These are phyloP conservation scores for Lactifluus hygrophoroides DNA, from an alignment of 768 basidiomycete species.

Conservation along the genomic window DNA sequence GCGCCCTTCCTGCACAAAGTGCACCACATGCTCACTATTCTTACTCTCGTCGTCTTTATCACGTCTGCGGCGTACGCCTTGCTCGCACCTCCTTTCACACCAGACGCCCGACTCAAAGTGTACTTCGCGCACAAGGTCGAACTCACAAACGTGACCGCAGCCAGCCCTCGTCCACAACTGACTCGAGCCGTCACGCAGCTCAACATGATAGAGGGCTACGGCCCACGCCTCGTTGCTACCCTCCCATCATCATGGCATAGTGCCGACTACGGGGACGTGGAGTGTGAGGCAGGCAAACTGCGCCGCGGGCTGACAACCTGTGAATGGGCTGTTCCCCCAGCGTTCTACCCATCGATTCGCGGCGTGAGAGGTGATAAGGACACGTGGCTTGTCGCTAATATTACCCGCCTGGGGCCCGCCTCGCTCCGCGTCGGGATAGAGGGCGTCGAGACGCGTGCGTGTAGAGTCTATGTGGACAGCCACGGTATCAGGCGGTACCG, in stretches of 20 bases:
- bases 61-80: conserved; percentile 34
- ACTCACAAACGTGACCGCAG: conserved; percentile 24
- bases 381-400: conserved; percentile 38
- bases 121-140: conserved; percentile 60
- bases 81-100: conserved; percentile 52
- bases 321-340: conserved; percentile 35
- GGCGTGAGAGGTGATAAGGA: conserved; percentile 4
- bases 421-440: conserved; percentile 42
- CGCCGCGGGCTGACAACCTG: conserved; percentile 39
- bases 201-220: conserved; percentile 36
- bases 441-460: conserved; percentile 56
- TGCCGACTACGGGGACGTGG: conserved; percentile 29
- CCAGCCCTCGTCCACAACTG: conserved; percentile 10
- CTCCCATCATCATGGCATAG: conserved; percentile 42
- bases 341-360: conserved; percentile 34
- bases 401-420: conserved; percentile 34
- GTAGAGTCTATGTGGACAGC: conserved; percentile 50
- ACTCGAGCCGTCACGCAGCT: conserved; percentile 37
- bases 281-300: conserved; percentile 21
- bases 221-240: conserved; percentile 36
- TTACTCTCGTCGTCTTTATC: conserved; percentile 34
- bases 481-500: conserved; percentile 15
- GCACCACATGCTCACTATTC: conserved; percentile 31
- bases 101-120: conserved; percentile 53
- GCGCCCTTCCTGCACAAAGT: conserved; percentile 55